These are phyloP conservation scores for Tolypocladium nubicola DNA, from an alignment of 2,329 filamentous ascomycete species.

Conservation along the genomic window DNA sequence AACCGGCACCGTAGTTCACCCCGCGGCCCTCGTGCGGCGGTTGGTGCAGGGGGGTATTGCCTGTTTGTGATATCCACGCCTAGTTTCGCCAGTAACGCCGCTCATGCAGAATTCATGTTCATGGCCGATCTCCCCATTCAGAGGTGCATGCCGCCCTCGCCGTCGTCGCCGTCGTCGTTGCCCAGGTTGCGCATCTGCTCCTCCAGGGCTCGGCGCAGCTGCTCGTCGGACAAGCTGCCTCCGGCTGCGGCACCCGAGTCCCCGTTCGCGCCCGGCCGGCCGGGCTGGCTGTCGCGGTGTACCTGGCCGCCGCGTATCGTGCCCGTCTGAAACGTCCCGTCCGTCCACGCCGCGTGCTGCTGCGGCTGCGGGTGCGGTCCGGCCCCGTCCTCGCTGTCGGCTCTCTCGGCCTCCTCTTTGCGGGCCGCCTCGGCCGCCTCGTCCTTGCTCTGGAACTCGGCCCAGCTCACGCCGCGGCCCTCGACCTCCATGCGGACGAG, in stretches of 20 bases:
- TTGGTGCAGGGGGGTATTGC: neutral
- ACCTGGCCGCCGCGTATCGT: constrained; percentile 41
- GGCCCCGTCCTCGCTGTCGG: neutral
- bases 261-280: constrained; percentile 5
- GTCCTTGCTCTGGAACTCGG: constrained; percentile 40
- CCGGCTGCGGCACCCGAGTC: constrained; percentile 13
- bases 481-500: constrained; percentile 57
- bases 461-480: constrained; percentile 43
- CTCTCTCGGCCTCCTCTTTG: constrained; percentile 9
- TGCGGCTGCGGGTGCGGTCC: no score
- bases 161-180: constrained; percentile 27
- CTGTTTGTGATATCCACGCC: neutral
- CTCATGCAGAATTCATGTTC: neutral
- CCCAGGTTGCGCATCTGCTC: constrained; percentile 38
- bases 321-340: constrained; percentile 54
- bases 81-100: neutral
- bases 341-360: constrained; percentile 41
- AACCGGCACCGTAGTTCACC: neutral
- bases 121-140: constrained; percentile 15
- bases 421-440: constrained; percentile 23
- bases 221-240: constrained; percentile 45
- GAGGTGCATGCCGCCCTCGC: constrained; percentile 52
- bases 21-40: neutral
- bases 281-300: constrained; percentile 26
- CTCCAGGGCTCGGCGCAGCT: constrained; percentile 45